Evolutionary conservation across 495 filamentous ascomycete genomes (phyloP).

Genomic region (Umbilicaria muhlenbergii): DNA sequence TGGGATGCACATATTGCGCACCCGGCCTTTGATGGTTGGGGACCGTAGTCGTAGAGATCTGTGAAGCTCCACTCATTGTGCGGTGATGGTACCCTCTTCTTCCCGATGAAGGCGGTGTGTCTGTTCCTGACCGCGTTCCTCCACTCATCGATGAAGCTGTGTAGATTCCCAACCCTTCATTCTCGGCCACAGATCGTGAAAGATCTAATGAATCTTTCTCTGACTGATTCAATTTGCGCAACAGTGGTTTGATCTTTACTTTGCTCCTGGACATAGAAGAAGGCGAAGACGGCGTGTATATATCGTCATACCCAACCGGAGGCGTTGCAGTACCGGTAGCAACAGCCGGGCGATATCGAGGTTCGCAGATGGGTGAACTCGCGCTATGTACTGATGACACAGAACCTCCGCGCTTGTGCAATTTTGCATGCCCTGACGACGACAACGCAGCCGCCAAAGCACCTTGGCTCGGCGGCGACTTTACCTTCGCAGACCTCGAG

Average conservation of each 20-base stretch:
- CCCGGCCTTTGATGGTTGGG: slow-evolving; percentile 32
- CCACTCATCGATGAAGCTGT: slow-evolving; percentile 29
- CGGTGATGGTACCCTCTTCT: slow-evolving; percentile 30
- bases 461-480: slow-evolving; percentile 12
- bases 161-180: slow-evolving; percentile 40
- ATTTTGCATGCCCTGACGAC: slow-evolving; percentile 4
- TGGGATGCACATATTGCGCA: slow-evolving; percentile 40
- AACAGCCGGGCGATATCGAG: slow-evolving; percentile 2
- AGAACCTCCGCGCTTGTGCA: slow-evolving; percentile 2
- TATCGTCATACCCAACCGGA: background rate
- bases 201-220: slow-evolving; percentile 36
- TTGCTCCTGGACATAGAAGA: slow-evolving; percentile 10
- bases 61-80: slow-evolving; percentile 39
- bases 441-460: slow-evolving; percentile 6
- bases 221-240: slow-evolving; percentile 37
- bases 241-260: slow-evolving; percentile 39
- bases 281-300: slow-evolving; percentile 2
- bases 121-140: slow-evolving; percentile 13
- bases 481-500: slow-evolving; percentile 6
- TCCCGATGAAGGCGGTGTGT: slow-evolving; percentile 18
- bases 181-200: slow-evolving; percentile 37
- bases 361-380: slow-evolving; percentile 3
- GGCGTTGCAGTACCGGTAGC: slow-evolving; percentile 1
- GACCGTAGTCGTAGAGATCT: slow-evolving; percentile 32
- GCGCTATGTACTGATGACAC: background rate